These are phyloP conservation scores for Didymella lethalis DNA, from an alignment of 2,329 filamentous ascomycete species.

Conservation along the genomic window DNA sequence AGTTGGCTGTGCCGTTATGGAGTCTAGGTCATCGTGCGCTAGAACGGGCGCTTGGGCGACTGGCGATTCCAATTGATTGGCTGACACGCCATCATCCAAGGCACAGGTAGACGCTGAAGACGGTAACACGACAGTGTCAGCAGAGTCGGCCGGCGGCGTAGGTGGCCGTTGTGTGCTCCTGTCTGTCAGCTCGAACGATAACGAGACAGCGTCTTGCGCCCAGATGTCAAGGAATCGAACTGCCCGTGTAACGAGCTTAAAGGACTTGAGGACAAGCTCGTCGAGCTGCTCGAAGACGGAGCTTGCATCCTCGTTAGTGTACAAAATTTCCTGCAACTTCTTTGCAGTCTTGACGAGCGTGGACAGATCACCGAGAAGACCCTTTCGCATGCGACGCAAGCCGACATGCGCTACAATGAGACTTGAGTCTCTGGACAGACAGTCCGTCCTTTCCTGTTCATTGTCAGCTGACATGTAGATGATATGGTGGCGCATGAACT, in stretches of 20 bases:
- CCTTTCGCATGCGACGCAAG: conserved; percentile 83
- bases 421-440: conserved; percentile 80
- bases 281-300: conserved; percentile 79
- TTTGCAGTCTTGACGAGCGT: conserved; percentile 89
- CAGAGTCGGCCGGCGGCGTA: conserved; percentile 51
- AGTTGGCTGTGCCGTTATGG: conserved; percentile 39
- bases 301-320: conserved; percentile 46
- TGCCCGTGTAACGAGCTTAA: conserved; percentile 90
- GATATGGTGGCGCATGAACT: neutral
- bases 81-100: conserved; percentile 50
- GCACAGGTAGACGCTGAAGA: conserved; percentile 34
- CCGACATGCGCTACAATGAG: conserved; percentile 78
- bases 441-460: conserved; percentile 81
- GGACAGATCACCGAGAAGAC: conserved; percentile 86
- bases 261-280: conserved; percentile 91
- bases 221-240: conserved; percentile 89
- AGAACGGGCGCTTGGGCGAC: conserved; percentile 47
- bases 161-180: conserved; percentile 44
- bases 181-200: conserved; percentile 52
- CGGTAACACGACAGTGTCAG: conserved; percentile 43
- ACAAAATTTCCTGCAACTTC: conserved; percentile 76
- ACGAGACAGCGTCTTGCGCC: conserved; percentile 65
- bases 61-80: conserved; percentile 50
- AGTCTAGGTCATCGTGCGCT: conserved; percentile 39
- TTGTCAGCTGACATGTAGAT: conserved; percentile 26